Conservation (phyloP, 306 rosid genomes). For the Casuarina glauca region DNA sequence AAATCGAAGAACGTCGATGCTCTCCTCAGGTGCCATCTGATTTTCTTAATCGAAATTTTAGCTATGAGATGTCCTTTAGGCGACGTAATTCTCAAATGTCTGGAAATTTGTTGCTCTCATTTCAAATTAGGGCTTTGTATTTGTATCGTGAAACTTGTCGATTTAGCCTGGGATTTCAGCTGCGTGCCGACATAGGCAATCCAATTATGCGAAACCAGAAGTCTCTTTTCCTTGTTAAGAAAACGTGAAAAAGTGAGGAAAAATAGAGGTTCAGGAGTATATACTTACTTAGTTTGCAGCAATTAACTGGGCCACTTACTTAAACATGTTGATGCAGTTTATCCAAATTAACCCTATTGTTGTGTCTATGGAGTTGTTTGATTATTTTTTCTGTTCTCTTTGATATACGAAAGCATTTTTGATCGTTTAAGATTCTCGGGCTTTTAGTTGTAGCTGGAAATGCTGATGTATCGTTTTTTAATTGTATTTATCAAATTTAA, state of each 20-base stretch:
- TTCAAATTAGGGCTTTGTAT: not conserved
- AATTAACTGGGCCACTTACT: not conserved
- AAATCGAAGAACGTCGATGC: constrained; percentile 90
- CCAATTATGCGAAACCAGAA: not conserved
- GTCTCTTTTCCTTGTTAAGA: constrained; percentile 1
- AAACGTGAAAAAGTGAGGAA: not conserved
- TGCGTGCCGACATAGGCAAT: not conserved
- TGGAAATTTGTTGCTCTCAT: not conserved
- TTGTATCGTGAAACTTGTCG: not conserved
- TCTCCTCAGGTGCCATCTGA: constrained; percentile 52
- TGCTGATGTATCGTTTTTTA: not conserved
- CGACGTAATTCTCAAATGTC: not conserved
- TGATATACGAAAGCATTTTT: not conserved
- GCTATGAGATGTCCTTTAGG: not conserved
- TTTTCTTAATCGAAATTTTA: not conserved
- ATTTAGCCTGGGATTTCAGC: not conserved
- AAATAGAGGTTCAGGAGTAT: not conserved
- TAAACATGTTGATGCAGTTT: not conserved
- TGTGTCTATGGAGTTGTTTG: not conserved
- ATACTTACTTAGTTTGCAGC: not conserved
- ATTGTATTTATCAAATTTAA: not conserved
- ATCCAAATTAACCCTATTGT: not conserved
- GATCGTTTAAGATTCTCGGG: not conserved
- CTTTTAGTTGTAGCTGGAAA: not conserved
- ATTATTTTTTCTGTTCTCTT: not conserved